Evolutionary conservation across 2,329 filamentous ascomycete species (phyloP).

Genomic region (Aspergillus arachidicola): DNA sequence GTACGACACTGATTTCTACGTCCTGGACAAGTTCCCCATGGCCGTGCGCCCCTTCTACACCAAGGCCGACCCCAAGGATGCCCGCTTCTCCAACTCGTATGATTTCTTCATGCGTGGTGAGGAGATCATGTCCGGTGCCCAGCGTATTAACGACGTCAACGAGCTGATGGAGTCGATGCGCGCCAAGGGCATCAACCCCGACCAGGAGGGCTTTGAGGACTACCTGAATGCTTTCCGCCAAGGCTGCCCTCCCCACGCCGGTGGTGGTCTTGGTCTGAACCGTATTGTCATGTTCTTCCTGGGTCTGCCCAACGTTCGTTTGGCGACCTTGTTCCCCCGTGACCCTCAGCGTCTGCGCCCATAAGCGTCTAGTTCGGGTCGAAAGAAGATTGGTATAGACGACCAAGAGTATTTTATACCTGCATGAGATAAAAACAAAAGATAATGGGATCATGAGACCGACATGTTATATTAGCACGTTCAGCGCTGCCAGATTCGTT

Average conservation of each 20-base stretch:
- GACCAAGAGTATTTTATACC: background rate
- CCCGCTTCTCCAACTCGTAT: slow-evolving; percentile 67
- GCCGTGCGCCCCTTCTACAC: slow-evolving; percentile 89
- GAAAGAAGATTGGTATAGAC: background rate
- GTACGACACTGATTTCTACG: slow-evolving; percentile 94
- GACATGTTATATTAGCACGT: background rate
- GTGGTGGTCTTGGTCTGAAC: slow-evolving; percentile 67
- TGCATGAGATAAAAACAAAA: slow-evolving; percentile 14
- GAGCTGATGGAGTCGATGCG: slow-evolving; percentile 62
- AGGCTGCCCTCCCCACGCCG: slow-evolving; percentile 66
- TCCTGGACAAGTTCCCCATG: slow-evolving; percentile 94
- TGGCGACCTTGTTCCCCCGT: slow-evolving; percentile 65
- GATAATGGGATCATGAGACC: slow-evolving; percentile 21
- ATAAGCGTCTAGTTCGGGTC: slow-evolving; percentile 17
- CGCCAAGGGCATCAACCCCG: slow-evolving; percentile 61
- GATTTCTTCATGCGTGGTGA: slow-evolving; percentile 73
- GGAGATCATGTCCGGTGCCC: slow-evolving; percentile 68
- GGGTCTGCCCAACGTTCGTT: slow-evolving; percentile 64
- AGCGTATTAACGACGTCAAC: slow-evolving; percentile 65
- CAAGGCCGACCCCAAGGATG: slow-evolving; percentile 71
- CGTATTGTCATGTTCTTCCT: slow-evolving; percentile 69
- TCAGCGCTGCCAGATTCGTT: background rate
- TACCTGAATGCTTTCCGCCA: slow-evolving; percentile 67
- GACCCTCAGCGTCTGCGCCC: slow-evolving; percentile 60
- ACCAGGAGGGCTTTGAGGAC: slow-evolving; percentile 62